Percentiles rank a stretch among this genome's conserved stretches.
phyloP scores from a whole-genome alignment of 169 alveolate genomes.

The Plasmodium gallinaceum region DNA sequence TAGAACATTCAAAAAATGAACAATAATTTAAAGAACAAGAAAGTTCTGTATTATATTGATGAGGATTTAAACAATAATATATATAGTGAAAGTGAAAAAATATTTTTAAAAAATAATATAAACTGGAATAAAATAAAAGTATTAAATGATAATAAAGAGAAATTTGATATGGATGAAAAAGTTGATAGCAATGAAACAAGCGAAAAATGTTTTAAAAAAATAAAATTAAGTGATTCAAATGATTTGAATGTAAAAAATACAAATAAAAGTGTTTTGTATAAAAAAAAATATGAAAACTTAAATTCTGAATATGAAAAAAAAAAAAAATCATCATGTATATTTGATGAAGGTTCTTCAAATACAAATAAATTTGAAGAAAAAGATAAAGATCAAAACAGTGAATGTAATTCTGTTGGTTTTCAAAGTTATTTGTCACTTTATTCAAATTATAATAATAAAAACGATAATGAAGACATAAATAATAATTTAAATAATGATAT shows the following conservation, averaged over 20 bases:
- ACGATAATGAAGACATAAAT: neutral
- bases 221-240: neutral
- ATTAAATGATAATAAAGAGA: slow-evolving; percentile 2
- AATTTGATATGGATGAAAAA: neutral
- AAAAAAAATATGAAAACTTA: slow-evolving; percentile 15
- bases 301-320: slow-evolving; percentile 23
- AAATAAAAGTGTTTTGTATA: neutral
- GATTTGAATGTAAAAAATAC: neutral
- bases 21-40: slow-evolving; percentile 22
- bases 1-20: slow-evolving; percentile 17
- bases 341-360: slow-evolving; percentile 3
- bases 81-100: slow-evolving; percentile 49
- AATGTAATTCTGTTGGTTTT: too few relatives aligned
- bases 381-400: too few relatives aligned
- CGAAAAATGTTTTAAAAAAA: neutral
- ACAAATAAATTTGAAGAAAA: too few relatives aligned
- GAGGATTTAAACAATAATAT: slow-evolving; percentile 29
- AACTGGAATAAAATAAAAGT: slow-evolving; percentile 41
- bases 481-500: neutral
- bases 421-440: too few relatives aligned
- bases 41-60: slow-evolving; percentile 27
- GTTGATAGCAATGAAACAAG: neutral
- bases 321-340: slow-evolving; percentile 4
- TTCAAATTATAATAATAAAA: neutral
- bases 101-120: slow-evolving; percentile 48